Conservation (phyloP, 2,329 filamentous ascomycete species). For the Raffaelea deltoideospora region DNA sequence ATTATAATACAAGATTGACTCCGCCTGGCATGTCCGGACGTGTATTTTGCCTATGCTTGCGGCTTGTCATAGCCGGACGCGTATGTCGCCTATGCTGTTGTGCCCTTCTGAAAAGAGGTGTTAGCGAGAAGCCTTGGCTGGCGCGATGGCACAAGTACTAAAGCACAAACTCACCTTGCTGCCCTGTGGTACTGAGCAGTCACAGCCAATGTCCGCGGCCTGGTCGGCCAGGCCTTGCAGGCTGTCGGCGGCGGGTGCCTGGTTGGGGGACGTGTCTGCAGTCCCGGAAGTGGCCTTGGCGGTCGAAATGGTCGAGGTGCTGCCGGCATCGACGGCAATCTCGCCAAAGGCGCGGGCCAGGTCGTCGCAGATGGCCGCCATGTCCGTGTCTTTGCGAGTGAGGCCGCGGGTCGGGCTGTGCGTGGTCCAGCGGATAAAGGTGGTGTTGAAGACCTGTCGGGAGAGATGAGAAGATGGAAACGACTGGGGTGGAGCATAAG, state of each 20-base stretch:
- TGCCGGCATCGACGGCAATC: constrained; percentile 10
- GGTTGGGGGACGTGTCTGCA: not conserved
- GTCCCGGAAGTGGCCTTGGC: too few species aligned
- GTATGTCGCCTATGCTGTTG: too few species aligned
- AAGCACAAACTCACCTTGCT: not conserved
- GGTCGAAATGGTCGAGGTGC: not conserved
- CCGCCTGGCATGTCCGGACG: too few species aligned
- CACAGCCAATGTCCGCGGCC: constrained; percentile 29
- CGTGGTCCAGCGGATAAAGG: constrained; percentile 59
- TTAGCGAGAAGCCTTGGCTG: too few species aligned
- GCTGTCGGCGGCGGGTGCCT: constrained; percentile 10
- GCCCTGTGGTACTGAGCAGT: constrained; percentile 37
- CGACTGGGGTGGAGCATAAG: not conserved
- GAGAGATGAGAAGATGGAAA: constrained; percentile 12
- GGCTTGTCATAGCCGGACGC: too few species aligned
- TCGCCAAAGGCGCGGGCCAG: constrained; percentile 43
- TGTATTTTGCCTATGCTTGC: too few species aligned
- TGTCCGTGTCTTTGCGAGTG: constrained; percentile 44
- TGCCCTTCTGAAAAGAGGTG: not conserved
- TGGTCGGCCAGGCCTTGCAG: constrained; percentile 30
- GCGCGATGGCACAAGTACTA: not conserved
- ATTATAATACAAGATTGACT: too few species aligned
- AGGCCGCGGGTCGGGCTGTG: constrained; percentile 47
- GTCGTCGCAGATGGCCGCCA: constrained; percentile 48
- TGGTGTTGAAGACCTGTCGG: constrained; percentile 55